Percentiles rank a stretch among this genome's conserved stretches.
phyloP scores from a whole-genome alignment of 805 yeast species.

The Debaryomyces maramus region DNA sequence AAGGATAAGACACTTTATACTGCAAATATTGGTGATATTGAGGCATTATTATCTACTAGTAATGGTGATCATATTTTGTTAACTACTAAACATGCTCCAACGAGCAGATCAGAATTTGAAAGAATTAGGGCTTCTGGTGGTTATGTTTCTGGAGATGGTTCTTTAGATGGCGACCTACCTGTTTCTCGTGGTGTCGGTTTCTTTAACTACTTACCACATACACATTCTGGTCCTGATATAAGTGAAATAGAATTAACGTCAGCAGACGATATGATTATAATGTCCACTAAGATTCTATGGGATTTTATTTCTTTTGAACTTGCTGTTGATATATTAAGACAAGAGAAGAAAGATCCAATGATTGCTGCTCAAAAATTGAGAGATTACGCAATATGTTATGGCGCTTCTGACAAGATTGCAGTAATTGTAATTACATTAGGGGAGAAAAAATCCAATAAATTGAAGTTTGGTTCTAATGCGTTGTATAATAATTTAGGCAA shows the following conservation, averaged over 20 bases:
- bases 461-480: slow-evolving; percentile 26
- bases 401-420: slow-evolving; percentile 74
- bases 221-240: slow-evolving; percentile 85
- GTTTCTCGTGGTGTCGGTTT: slow-evolving; percentile 93
- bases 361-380: slow-evolving; percentile 89
- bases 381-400: slow-evolving; percentile 93
- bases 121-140: slow-evolving; percentile 92
- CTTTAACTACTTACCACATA: slow-evolving; percentile 79
- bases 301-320: slow-evolving; percentile 76
- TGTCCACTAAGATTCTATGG: slow-evolving; percentile 87
- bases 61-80: slow-evolving; percentile 79
- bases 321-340: slow-evolving; percentile 88
- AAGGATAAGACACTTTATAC: slow-evolving; percentile 68
- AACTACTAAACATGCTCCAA: slow-evolving; percentile 82
- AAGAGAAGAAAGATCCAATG: slow-evolving; percentile 79
- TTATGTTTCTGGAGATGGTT: slow-evolving; percentile 79
- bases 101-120: slow-evolving; percentile 73
- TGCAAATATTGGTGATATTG: slow-evolving; percentile 90
- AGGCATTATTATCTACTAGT: slow-evolving; percentile 72
- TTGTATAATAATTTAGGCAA: slow-evolving; percentile 41
- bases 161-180: slow-evolving; percentile 76
- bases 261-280: slow-evolving; percentile 78
- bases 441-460: slow-evolving; percentile 41
- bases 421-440: slow-evolving; percentile 77
- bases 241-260: slow-evolving; percentile 58